A percentile compares a stretch with the other conserved stretches of the same genome.
These are phyloP conservation scores for Jacaranda mimosifolia DNA, from an alignment of 257 asterid genomes.

Conservation along the genomic window DNA sequence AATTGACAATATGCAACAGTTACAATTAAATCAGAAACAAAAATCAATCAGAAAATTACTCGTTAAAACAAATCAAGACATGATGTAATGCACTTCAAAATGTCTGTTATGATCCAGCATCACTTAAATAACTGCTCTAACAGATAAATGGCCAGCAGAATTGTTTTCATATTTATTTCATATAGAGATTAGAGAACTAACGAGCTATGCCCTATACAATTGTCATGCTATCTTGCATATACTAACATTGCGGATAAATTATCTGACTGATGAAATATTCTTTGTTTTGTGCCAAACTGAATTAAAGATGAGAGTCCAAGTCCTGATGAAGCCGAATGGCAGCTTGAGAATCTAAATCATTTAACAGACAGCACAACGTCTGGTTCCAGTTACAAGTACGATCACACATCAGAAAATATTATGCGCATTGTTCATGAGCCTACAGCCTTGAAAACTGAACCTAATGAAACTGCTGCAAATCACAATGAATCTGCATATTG, in stretches of 20 bases:
- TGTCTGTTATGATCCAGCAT: no score
- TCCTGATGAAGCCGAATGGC: constrained; percentile 67
- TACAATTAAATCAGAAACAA: no score
- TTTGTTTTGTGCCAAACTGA: constrained; percentile 38
- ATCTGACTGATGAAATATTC: constrained; percentile 33
- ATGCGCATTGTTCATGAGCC: constrained; percentile 48
- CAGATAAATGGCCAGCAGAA: no score
- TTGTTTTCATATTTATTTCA: no score
- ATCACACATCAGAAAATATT: constrained; percentile 50
- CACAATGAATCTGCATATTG: constrained; percentile 40
- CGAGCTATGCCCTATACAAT: no score
- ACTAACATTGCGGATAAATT: constrained; percentile 38
- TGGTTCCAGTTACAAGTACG: constrained; percentile 37
- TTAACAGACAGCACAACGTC: constrained; percentile 32
- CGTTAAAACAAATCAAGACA: no score
- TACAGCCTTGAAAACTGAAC: constrained; percentile 40
- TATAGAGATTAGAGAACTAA: no score
- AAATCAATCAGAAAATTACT: no score
- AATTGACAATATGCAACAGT: constrained; percentile 3
- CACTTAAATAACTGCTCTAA: no score
- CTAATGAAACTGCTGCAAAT: constrained; percentile 44
- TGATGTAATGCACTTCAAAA: no score
- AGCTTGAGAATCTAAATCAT: constrained; percentile 47
- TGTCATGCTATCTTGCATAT: constrained; percentile 14
- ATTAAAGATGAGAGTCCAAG: constrained; percentile 50